phyloP scores from a whole-genome alignment of 2,329 filamentous ascomycete genomes.

The Purpureocillium lavendulum region DNA sequence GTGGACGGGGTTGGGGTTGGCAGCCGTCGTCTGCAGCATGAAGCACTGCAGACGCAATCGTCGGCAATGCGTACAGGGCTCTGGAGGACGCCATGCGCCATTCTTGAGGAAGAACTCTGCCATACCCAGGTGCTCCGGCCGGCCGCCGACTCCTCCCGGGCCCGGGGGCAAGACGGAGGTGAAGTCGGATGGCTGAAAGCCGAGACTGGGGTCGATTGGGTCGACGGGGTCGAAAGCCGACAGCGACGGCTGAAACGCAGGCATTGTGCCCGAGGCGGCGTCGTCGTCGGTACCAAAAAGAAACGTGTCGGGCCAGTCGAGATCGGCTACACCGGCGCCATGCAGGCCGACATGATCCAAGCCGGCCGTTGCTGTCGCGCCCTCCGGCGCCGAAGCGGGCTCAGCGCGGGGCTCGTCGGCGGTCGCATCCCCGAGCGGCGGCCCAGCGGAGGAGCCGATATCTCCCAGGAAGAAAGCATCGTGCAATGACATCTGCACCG shows the following conservation, averaged over 20 bases:
- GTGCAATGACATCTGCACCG: conserved; percentile 5
- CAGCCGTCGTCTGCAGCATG: conserved; percentile 34
- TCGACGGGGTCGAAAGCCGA: background rate
- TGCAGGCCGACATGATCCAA: background rate
- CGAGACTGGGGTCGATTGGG: conserved; percentile 1
- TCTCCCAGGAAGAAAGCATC: conserved; percentile 3
- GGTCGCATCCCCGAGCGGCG: background rate
- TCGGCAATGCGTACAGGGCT: conserved; percentile 35
- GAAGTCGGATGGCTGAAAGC: background rate
- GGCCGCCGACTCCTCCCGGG: conserved; percentile 1
- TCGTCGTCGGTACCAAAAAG: conserved; percentile 3
- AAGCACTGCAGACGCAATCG: conserved; percentile 37
- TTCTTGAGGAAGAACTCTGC: conserved; percentile 30
- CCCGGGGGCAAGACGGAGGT: background rate
- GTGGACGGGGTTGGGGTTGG: conserved; percentile 38
- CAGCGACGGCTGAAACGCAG: background rate
- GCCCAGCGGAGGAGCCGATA: conserved; percentile 2
- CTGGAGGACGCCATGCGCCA: conserved; percentile 31
- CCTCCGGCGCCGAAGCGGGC: background rate
- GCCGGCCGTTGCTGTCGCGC: background rate
- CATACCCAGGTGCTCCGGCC: conserved; percentile 13
- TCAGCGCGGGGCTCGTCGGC: background rate
- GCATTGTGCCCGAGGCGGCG: background rate
- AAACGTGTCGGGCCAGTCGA: conserved; percentile 7
- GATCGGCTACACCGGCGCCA: background rate